Conservation (phyloP, 73 alveolate species). For the Tetrahymena borealis region DNA sequence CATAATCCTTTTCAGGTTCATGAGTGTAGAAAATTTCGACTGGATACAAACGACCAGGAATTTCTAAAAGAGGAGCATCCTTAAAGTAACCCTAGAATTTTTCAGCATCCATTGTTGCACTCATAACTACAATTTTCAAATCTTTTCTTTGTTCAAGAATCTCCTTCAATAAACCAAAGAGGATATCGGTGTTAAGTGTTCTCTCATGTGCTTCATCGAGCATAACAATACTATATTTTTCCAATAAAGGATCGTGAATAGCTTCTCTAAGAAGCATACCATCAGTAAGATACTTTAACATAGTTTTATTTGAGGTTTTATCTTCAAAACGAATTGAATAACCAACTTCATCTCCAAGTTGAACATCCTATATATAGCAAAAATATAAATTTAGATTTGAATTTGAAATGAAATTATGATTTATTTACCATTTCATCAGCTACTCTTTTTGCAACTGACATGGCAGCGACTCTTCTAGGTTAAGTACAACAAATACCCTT, state of each 20-base stretch:
- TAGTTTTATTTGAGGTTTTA: constrained; percentile 74
- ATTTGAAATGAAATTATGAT: not conserved
- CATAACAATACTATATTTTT: constrained; percentile 85
- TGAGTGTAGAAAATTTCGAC: constrained; percentile 93
- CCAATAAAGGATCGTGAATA: constrained; percentile 74
- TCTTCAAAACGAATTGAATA: constrained; percentile 98
- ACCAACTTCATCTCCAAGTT: constrained; percentile 97
- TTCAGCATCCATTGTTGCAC: constrained; percentile 99
- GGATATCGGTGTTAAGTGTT: constrained; percentile 96
- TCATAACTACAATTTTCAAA: constrained; percentile 91
- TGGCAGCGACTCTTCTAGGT: constrained; percentile 99
- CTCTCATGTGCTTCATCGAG: constrained; percentile 99
- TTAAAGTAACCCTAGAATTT: constrained; percentile 93
- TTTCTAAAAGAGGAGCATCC: constrained; percentile 89
- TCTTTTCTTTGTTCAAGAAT: constrained; percentile 85
- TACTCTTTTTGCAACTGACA: constrained; percentile 81
- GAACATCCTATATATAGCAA: constrained; percentile 60
- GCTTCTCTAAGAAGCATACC: constrained; percentile 86
- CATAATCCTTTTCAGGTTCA: constrained; percentile 92
- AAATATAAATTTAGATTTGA: not conserved
- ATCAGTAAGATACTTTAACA: constrained; percentile 92
- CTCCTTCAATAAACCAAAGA: constrained; percentile 97
- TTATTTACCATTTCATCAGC: constrained; percentile 82
- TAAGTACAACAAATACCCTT: constrained; percentile 90
- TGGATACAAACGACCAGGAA: constrained; percentile 97